A percentile compares a stretch with the other conserved stretches of the same genome.
Evolutionary conservation across 78 protist species (phyloP).

Genomic region (Dictyostelium brefeldianum): DNA sequence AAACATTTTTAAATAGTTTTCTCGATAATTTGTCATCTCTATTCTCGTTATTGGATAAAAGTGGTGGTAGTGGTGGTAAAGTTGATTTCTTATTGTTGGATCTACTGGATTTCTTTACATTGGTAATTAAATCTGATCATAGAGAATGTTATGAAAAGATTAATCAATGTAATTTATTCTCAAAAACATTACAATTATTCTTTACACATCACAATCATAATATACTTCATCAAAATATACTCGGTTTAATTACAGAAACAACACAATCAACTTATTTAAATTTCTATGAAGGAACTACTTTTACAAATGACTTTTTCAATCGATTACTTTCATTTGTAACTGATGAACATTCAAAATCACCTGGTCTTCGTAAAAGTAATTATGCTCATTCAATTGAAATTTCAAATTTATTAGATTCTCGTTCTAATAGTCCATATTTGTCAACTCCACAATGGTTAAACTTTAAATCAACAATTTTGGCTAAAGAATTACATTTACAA

Average conservation of each 20-base stretch:
- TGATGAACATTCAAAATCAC: neutral
- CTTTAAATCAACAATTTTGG: conserved; percentile 19
- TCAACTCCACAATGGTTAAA: conserved; percentile 11
- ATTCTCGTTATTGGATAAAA: conserved; percentile 34
- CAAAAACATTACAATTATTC: conserved; percentile 36
- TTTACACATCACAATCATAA: conserved; percentile 16
- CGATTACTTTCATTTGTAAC: neutral
- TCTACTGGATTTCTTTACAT: conserved; percentile 53
- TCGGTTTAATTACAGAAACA: conserved; percentile 36
- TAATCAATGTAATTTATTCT: conserved; percentile 18
- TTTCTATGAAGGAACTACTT: neutral
- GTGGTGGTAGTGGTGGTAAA: neutral
- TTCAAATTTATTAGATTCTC: conserved; percentile 17
- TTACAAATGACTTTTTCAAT: neutral
- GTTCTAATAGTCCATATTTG: conserved; percentile 32
- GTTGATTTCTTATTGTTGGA: conserved; percentile 47
- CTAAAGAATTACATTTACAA: conserved; percentile 37
- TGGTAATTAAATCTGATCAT: conserved; percentile 44
- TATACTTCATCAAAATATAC: conserved; percentile 57
- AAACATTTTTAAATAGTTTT: conserved; percentile 29
- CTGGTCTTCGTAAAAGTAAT: conserved; percentile 57
- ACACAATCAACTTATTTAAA: neutral
- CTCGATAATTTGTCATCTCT: conserved; percentile 27
- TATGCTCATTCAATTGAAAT: conserved; percentile 64
- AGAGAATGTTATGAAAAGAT: conserved; percentile 34